Evolutionary conservation across 768 basidiomycete genomes (phyloP).

Genomic region (Mycena pura): DNA sequence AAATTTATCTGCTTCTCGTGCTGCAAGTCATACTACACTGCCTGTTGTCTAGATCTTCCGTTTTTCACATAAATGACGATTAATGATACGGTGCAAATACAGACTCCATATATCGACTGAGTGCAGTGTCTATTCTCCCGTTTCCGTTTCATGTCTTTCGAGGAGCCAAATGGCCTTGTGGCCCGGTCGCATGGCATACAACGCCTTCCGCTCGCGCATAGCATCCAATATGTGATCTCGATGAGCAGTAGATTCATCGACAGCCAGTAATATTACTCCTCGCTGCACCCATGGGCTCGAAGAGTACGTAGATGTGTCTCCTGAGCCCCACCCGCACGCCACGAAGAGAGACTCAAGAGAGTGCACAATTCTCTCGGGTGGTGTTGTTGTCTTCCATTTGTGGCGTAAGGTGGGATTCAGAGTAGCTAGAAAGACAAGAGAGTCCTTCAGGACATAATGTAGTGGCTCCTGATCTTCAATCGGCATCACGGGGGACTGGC

Average conservation of each 20-base stretch:
- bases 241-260: neutral
- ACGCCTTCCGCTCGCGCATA: slow-evolving; percentile 8
- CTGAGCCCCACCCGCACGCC: slow-evolving; percentile 51
- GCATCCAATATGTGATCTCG: neutral
- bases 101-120: too few species aligned
- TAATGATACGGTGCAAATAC: too few species aligned
- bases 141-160: neutral
- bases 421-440: slow-evolving; percentile 30
- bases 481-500: neutral
- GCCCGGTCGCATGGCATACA: neutral
- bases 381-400: slow-evolving; percentile 40
- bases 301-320: neutral
- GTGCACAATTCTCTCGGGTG: slow-evolving; percentile 43
- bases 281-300: slow-evolving; percentile 25
- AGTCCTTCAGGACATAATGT: neutral
- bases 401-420: slow-evolving; percentile 1
- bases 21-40: too few species aligned
- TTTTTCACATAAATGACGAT: too few species aligned
- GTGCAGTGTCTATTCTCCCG: too few species aligned
- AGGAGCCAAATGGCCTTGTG: slow-evolving; percentile 20
- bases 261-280: slow-evolving; percentile 49
- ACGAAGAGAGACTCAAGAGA: slow-evolving; percentile 52
- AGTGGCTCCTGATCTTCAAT: neutral
- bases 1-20: too few species aligned
- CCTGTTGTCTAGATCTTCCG: too few species aligned